These are phyloP conservation scores for Cladosporium oxysporum DNA, from an alignment of 2,329 filamentous ascomycete species.

Conservation along the genomic window DNA sequence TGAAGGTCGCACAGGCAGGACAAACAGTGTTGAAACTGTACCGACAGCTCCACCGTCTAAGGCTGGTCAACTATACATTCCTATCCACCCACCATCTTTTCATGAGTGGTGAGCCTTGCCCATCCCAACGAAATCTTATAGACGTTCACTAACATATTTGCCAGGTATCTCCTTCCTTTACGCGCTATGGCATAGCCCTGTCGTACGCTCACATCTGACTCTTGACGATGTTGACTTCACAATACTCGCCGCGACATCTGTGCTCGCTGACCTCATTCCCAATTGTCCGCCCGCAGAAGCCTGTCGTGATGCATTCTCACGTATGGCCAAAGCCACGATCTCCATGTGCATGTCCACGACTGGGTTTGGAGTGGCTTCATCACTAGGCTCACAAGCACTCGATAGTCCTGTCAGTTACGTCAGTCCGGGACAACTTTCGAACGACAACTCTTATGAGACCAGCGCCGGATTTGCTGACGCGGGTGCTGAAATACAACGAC, in stretches of 20 bases:
- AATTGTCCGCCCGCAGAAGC: conserved; percentile 95
- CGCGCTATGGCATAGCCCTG: conserved; percentile 92
- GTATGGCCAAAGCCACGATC: conserved; percentile 92
- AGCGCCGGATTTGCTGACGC: background rate
- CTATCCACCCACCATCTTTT: conserved; percentile 94
- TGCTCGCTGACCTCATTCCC: conserved; percentile 86
- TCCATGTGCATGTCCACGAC: conserved; percentile 90
- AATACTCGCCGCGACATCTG: conserved; percentile 87
- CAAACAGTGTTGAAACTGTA: conserved; percentile 91
- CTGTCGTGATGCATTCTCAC: conserved; percentile 89
- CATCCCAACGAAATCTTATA: too few relatives aligned
- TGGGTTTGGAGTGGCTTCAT: conserved; percentile 63
- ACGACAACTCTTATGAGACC: conserved; percentile 11
- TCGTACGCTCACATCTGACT: conserved; percentile 80
- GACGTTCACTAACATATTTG: conserved; percentile 14
- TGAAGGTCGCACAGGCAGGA: conserved; percentile 92
- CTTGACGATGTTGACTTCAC: conserved; percentile 99
- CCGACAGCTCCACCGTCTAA: conserved; percentile 80
- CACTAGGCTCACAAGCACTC: conserved; percentile 33
- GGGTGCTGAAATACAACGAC: conserved; percentile 3
- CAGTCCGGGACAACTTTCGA: conserved; percentile 19
- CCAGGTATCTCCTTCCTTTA: conserved; percentile 85
- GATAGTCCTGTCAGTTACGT: conserved; percentile 34
- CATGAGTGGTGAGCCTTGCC: conserved; percentile 75
- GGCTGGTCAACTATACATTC: conserved; percentile 94